Evolutionary conservation across 441 rosid species (phyloP).

Genomic region (Erysimum cheiri): DNA sequence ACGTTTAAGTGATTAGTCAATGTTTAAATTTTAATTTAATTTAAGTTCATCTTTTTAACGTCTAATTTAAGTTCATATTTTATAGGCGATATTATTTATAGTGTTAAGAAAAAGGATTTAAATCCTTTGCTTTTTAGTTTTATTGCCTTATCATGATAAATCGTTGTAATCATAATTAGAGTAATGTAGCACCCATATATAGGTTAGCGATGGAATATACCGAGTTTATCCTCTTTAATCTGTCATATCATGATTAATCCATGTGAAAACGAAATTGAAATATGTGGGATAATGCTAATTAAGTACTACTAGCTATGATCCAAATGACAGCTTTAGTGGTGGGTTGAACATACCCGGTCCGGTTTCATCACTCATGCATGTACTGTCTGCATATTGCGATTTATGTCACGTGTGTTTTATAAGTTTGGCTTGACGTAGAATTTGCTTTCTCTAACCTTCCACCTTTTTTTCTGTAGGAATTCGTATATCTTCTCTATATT

Average conservation of each 20-base stretch:
- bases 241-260: neutral
- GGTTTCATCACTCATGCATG: conserved; percentile 34
- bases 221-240: conserved; percentile 12
- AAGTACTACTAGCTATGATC: conserved; percentile 27
- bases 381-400: conserved; percentile 23
- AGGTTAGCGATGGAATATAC: conserved; percentile 24
- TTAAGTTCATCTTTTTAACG: neutral
- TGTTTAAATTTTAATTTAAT: neutral
- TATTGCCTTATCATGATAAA: conserved; percentile 13
- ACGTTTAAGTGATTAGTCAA: conserved; percentile 12
- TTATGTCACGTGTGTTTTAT: conserved; percentile 36
- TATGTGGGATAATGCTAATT: neutral
- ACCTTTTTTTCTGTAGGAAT: neutral
- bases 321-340: conserved; percentile 40
- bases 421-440: conserved; percentile 5
- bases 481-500: neutral
- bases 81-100: neutral
- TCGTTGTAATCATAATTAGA: neutral
- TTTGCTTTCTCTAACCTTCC: conserved; percentile 4
- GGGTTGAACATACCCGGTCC: conserved; percentile 38
- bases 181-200: conserved; percentile 12
- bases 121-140: conserved; percentile 6
- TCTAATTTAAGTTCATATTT: neutral
- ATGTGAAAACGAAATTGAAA: conserved; percentile 13
- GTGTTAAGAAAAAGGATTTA: neutral